Base-by-base conservation (phyloP, 371 early-diverging fungal genomes). In the Mucor ambiguus region DNA sequence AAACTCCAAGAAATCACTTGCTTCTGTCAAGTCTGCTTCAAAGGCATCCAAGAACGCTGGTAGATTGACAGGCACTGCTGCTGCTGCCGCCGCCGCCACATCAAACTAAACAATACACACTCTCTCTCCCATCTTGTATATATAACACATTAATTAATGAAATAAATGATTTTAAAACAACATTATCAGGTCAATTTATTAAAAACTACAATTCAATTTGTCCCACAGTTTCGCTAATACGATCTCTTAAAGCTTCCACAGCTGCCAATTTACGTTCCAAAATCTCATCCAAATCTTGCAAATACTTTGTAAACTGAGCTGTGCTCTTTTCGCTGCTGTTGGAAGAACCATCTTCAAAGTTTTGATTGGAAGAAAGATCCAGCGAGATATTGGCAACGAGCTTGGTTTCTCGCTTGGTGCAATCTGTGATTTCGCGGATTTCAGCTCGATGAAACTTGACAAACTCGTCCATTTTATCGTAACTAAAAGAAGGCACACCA, bases 401-500 rank as follows among this genome's bases (percentile, higher is more conserved):
- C 71, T 89, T 89, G 58, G 90, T 92, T 77, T 97, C 96, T 48
- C 83, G 77, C 67, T 92, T 93, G 26, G 87, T 86, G 48, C 89
- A 82, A 63, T 96, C 96, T 14, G 89, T 88, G 5, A 89, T 87
- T 43, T 93, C 87, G 7, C 92, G 87, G 52, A 96, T 82, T 74
- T 95, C 91, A 24, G 87, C 85, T 4, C 95, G 88, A 65, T 96
- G 96, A 59, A 85, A 80, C 20, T 84, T 88, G 10, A 95, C 85
- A 65, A 96, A 87, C 4, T 88, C 84, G 26, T 94, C 91, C 64
- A 93, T 87, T 18, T 64, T 63, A 18, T 70, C 61, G 22, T 37
- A 61, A 7, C 71, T 71, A 62, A 82, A 77, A 5, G 68, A 63
- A 11, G 71, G 71, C 5, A 67, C 64, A 3, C 67, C 67, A 18